Evolutionary conservation across 2,329 filamentous ascomycete genomes (phyloP).

Genomic region (Elsinoe arachidis): DNA sequence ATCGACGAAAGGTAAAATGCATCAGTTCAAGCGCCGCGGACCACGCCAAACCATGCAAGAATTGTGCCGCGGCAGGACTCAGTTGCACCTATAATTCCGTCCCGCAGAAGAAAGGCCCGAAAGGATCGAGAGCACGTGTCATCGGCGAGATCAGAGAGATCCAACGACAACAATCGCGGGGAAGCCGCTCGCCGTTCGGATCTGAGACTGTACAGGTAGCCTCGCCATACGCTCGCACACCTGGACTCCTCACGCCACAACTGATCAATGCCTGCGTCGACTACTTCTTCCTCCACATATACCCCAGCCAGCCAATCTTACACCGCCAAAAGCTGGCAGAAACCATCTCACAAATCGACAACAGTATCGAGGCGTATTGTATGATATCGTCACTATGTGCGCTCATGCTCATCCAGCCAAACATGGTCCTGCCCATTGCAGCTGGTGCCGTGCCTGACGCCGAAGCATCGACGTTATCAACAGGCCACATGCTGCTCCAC

Average conservation of each 20-base stretch:
- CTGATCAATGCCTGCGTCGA: slow-evolving; percentile 48
- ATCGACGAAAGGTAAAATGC: slow-evolving; percentile 43
- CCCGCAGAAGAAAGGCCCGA: slow-evolving; percentile 56
- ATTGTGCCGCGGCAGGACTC: slow-evolving; percentile 50
- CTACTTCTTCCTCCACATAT: slow-evolving; percentile 54
- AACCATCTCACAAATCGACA: slow-evolving; percentile 43
- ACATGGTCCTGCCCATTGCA: slow-evolving; percentile 39
- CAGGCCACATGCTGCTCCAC: slow-evolving; percentile 49
- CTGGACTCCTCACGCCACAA: slow-evolving; percentile 42
- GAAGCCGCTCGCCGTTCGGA: slow-evolving; percentile 19
- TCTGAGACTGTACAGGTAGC: slow-evolving; percentile 35
- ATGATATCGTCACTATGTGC: slow-evolving; percentile 45
- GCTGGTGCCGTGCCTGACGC: slow-evolving; percentile 20
- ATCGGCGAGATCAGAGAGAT: slow-evolving; percentile 53
- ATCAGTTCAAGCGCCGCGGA: slow-evolving; percentile 31
- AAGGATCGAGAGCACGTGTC: slow-evolving; percentile 53
- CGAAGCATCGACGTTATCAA: slow-evolving; percentile 41
- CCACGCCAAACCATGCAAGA: slow-evolving; percentile 48
- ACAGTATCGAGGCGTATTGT: slow-evolving; percentile 49
- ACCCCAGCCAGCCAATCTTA: slow-evolving; percentile 55
- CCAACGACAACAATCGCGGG: slow-evolving; percentile 25
- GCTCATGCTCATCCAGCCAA: slow-evolving; percentile 43
- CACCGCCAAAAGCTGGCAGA: slow-evolving; percentile 46
- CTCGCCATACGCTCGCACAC: slow-evolving; percentile 37
- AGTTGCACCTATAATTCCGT: slow-evolving; percentile 58